Base-by-base conservation (phyloP, 2,329 filamentous ascomycete genomes). In the Talaromyces sp. region DNA sequence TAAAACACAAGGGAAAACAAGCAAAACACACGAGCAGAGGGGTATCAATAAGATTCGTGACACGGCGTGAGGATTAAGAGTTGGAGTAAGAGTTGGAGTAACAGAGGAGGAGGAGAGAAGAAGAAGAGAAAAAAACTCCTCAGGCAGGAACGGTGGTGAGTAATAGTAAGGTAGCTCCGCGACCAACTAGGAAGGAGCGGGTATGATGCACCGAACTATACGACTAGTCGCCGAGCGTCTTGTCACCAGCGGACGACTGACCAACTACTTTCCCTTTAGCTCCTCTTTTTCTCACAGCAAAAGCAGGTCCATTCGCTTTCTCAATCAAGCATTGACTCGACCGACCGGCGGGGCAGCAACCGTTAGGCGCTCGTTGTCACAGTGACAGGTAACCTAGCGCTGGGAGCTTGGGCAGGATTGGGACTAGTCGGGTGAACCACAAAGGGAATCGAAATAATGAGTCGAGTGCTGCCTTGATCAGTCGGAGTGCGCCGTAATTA, bases 311-410 rank as follows among this genome's bases (percentile, higher is more conserved):
- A 53, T 27, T 27, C 15, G 15, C 25, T 9, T 53, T 53, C 25
- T 53, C 11, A 15, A 22, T 30, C 13, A 8, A 52, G 22, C 13
- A 30, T 27, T n/a, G 27, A 30, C 49, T 53, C 49, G 17, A 28
- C 39, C 58, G 42, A 33, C 33, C 51, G 32, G 59, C 56, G 60
- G 60, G 60, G 60, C 60, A 62, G 52, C 36, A 49, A 49, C 42
- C 4, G 42, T 57, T 57, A 33, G 52, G 13, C 49, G 39, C 57
- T 60, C 58, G 62, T 63, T 63, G 62, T 63, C 62, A 63, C 58
- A 61, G 62, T 63, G 62, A 63, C 62, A 33, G 19, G 30, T 56
- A 28, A 39, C 49, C 55, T 61, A 61, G 60, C 60, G 8, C 11
- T 59, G 39, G 19, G 58, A 56, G 49, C 49, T 53, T 53, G 49